phyloP scores from a whole-genome alignment of 257 asterid genomes.

The Coffea canephora region DNA sequence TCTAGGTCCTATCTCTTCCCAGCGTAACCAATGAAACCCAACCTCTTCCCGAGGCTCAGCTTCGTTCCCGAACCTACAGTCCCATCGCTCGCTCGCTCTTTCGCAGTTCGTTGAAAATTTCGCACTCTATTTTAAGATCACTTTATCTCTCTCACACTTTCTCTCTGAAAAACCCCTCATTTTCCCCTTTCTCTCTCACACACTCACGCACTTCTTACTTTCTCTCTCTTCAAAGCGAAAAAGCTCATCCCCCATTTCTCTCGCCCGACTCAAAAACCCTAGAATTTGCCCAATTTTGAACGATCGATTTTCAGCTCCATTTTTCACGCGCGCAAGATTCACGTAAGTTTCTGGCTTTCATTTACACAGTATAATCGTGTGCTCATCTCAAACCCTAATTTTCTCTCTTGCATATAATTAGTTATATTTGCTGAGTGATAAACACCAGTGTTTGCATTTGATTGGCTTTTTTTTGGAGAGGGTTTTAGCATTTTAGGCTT shows the following conservation, averaged over 20 bases:
- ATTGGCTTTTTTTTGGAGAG: slow-evolving; percentile 12
- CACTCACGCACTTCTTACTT: slow-evolving; percentile 11
- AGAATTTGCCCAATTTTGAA: slow-evolving; percentile 20
- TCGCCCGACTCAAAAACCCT: slow-evolving; percentile 52
- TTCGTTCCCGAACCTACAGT: slow-evolving; percentile 33
- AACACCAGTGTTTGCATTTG: not conserved
- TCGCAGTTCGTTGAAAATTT: slow-evolving; percentile 50
- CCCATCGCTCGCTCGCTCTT: slow-evolving; percentile 28
- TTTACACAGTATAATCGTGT: not conserved
- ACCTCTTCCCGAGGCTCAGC: slow-evolving; percentile 24
- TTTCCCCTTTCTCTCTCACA: slow-evolving; percentile 17
- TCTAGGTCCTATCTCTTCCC: slow-evolving; percentile 12
- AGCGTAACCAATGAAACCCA: slow-evolving; percentile 12
- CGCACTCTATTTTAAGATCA: slow-evolving; percentile 34
- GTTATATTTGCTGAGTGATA: not conserved
- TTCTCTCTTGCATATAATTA: not conserved
- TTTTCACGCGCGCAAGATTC: slow-evolving; percentile 16
- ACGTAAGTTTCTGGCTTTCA: slow-evolving; percentile 27
- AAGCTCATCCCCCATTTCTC: slow-evolving; percentile 28
- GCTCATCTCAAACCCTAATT: slow-evolving; percentile 28
- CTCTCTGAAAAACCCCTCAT: not conserved
- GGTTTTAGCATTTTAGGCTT: slow-evolving; percentile 11
- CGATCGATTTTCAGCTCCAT: slow-evolving; percentile 44
- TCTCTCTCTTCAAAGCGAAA: slow-evolving; percentile 21
- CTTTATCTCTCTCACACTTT: slow-evolving; percentile 29